Evolutionary conservation across 2,329 filamentous ascomycete species (phyloP).

Genomic region (Calcarisporium arbuscula): DNA sequence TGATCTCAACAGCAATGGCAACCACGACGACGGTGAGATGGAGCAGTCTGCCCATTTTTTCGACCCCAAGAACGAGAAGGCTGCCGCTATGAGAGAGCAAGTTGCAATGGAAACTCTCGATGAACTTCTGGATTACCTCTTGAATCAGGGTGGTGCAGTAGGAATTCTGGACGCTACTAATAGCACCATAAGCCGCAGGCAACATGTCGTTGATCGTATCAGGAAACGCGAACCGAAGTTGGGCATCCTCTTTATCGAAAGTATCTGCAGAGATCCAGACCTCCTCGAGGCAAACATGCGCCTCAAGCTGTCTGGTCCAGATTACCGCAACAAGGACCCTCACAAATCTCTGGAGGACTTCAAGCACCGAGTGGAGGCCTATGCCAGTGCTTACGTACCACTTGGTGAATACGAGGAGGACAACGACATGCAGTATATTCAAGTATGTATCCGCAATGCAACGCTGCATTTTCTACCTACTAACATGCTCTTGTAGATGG

Average conservation of each 20-base stretch:
- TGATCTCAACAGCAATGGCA: constrained; percentile 24
- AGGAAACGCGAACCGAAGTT: constrained; percentile 77
- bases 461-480: constrained; percentile 5
- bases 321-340: constrained; percentile 93
- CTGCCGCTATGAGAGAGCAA: constrained; percentile 79
- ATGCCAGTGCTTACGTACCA: constrained; percentile 89
- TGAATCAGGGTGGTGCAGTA: constrained; percentile 75
- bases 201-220: constrained; percentile 77
- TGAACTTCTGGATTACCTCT: constrained; percentile 83
- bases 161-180: constrained; percentile 97
- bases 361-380: constrained; percentile 83
- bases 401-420: constrained; percentile 87
- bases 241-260: constrained; percentile 92
- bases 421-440: constrained; percentile 88
- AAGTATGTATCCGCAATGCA: constrained; percentile 45
- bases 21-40: constrained; percentile 39
- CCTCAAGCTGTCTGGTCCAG: constrained; percentile 87
- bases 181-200: constrained; percentile 80
- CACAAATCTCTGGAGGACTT: constrained; percentile 80
- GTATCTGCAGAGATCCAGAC: constrained; percentile 77
- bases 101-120: constrained; percentile 89
- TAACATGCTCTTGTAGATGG: constrained; percentile 56
- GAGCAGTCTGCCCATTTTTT: constrained; percentile 94
- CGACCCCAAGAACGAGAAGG: constrained; percentile 78
- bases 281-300: constrained; percentile 95